phyloP scores from a whole-genome alignment of 179 eudicot species.

The Silene noctiflora region DNA sequence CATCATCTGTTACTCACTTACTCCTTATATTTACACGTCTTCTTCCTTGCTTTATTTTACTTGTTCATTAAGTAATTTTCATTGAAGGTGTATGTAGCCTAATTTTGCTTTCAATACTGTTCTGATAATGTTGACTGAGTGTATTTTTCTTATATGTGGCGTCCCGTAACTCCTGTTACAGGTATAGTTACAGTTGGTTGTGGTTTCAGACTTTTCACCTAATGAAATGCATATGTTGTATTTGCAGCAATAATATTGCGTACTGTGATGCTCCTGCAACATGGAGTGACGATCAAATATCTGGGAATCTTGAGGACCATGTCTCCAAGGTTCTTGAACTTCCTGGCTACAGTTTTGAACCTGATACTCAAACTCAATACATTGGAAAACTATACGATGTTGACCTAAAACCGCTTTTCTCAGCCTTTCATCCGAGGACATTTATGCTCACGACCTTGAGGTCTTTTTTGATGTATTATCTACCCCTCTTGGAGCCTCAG shows the following conservation, averaged over 20 bases:
- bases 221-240: slow-evolving; percentile 7
- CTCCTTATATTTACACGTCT: not conserved
- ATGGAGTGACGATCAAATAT: slow-evolving; percentile 47
- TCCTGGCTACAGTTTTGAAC: slow-evolving; percentile 41
- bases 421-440: slow-evolving; percentile 67
- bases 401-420: slow-evolving; percentile 66
- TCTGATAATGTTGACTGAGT: not conserved
- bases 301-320: slow-evolving; percentile 46
- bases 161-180: not conserved
- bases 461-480: slow-evolving; percentile 67
- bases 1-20: not conserved
- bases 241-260: slow-evolving; percentile 56
- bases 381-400: slow-evolving; percentile 56
- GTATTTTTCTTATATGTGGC: not conserved
- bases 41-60: not conserved
- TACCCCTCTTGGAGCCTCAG: slow-evolving; percentile 79
- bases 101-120: not conserved
- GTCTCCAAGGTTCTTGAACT: slow-evolving; percentile 35
- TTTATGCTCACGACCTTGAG: slow-evolving; percentile 66
- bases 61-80: not conserved
- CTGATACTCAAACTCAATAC: slow-evolving; percentile 36
- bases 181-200: not conserved
- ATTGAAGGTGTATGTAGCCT: not conserved
- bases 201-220: not conserved
- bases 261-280: slow-evolving; percentile 72